Evolutionary conservation across 2,329 filamentous ascomycete genomes (phyloP).

Genomic region (Meredithiella fracta): DNA sequence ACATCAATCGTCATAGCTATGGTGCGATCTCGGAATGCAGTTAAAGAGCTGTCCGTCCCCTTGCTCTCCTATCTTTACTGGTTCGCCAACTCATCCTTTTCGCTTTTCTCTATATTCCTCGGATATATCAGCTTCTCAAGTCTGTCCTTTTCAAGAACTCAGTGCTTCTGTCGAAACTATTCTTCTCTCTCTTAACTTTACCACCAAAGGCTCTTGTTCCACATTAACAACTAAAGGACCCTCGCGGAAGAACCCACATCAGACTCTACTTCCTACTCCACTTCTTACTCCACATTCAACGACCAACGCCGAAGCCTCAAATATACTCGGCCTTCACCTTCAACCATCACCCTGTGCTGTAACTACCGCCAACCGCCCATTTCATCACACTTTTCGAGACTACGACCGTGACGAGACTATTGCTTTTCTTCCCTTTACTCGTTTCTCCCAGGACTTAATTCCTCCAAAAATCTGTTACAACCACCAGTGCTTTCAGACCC

Average conservation of each 20-base stretch:
- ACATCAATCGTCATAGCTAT: slow-evolving; percentile 13
- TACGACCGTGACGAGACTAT: not conserved
- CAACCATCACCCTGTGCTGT: not conserved
- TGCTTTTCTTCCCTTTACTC: slow-evolving; percentile 6
- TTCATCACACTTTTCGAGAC: not conserved
- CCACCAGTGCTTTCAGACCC: not conserved
- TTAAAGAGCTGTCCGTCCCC: slow-evolving; percentile 9
- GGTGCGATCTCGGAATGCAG: slow-evolving; percentile 12
- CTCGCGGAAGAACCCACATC: not conserved
- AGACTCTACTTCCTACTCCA: slow-evolving; percentile 1
- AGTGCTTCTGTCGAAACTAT: slow-evolving; percentile 9
- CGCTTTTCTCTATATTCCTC: slow-evolving; percentile 13
- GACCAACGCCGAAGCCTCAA: not conserved
- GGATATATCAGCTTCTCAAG: slow-evolving; percentile 12
- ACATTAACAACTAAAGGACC: not conserved
- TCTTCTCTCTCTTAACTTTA: slow-evolving; percentile 4
- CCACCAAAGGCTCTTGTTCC: not conserved
- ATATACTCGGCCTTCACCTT: not conserved
- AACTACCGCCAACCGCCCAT: not conserved
- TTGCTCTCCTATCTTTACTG: not conserved
- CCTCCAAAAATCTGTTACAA: not conserved
- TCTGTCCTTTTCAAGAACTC: slow-evolving; percentile 5
- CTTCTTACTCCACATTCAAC: slow-evolving; percentile 7
- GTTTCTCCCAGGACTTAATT: slow-evolving; percentile 11
- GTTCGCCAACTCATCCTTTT: not conserved